Percentiles rank a stretch among this genome's conserved stretches.
Evolutionary conservation across 73 alveolate species (phyloP).

Genomic region (Breviolum minutum): DNA sequence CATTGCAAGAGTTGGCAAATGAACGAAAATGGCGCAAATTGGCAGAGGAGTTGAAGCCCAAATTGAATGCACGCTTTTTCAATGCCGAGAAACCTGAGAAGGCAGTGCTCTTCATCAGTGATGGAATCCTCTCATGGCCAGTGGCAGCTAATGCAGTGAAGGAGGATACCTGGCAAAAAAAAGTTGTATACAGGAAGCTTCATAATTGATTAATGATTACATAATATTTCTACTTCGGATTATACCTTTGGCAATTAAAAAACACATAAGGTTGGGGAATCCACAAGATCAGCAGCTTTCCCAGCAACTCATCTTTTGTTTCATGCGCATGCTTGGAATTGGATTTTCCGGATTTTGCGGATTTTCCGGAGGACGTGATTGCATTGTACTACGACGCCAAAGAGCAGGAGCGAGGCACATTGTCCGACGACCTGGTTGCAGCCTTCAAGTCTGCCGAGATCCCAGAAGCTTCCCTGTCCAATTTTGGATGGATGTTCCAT

Average conservation of each 20-base stretch:
- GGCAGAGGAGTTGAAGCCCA: conserved; percentile 56
- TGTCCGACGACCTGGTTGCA: conserved; percentile 69
- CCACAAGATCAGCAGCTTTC: too few species aligned
- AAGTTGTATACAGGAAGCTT: background rate
- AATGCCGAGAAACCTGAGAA: conserved; percentile 44
- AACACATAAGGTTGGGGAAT: too few species aligned
- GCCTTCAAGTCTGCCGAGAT: conserved; percentile 64
- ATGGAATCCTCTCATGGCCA: conserved; percentile 82
- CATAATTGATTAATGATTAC: too few species aligned
- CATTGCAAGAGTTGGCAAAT: background rate
- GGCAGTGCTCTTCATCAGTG: conserved; percentile 73
- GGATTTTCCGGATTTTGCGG: background rate
- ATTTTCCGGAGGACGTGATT: conserved; percentile 39
- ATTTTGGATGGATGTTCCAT: conserved; percentile 88
- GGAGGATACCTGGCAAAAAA: background rate
- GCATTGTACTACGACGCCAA: conserved; percentile 51
- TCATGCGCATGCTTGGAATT: background rate
- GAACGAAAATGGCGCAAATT: conserved; percentile 24
- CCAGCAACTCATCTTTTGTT: background rate
- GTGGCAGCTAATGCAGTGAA: conserved; percentile 59
- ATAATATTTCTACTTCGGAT: background rate
- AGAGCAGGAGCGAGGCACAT: conserved; percentile 71
- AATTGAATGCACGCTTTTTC: conserved; percentile 17
- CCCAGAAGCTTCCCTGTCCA: conserved; percentile 58
- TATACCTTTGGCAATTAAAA: too few species aligned